A percentile compares a stretch with the other conserved stretches of the same genome.
phyloP scores from a whole-genome alignment of 176 grass and related monocot species.

The Paspalum vaginatum region DNA sequence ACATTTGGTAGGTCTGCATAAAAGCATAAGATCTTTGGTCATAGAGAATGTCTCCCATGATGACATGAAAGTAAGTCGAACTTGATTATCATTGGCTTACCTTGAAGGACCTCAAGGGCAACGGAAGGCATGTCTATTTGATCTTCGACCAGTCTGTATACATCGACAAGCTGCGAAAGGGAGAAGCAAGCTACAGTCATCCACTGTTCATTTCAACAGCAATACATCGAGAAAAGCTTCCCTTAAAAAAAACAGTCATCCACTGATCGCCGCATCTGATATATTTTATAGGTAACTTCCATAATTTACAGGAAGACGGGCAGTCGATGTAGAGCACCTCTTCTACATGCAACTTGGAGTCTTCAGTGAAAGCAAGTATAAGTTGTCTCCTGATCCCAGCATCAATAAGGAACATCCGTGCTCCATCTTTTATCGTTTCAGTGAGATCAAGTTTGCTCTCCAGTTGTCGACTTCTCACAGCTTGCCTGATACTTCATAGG shows the following conservation, averaged over 20 bases:
- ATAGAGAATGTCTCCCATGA: background rate
- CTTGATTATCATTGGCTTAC: constrained; percentile 42
- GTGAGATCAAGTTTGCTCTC: constrained; percentile 86
- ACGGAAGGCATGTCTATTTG: constrained; percentile 87
- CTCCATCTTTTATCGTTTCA: constrained; percentile 98
- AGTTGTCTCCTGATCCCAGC: constrained; percentile 90
- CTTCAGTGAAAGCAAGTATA: constrained; percentile 94
- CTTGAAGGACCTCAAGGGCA: constrained; percentile 83
- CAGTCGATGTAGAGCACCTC: constrained; percentile 56
- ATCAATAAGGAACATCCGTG: constrained; percentile 86
- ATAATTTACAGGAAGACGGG: background rate
- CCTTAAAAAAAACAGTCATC: background rate
- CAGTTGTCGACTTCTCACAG: constrained; percentile 49
- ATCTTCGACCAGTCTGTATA: constrained; percentile 92
- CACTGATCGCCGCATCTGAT: background rate
- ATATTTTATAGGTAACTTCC: background rate
- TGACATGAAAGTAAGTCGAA: background rate
- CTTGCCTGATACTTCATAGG: constrained; percentile 54
- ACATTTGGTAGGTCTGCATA: constrained; percentile 80
- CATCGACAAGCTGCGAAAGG: constrained; percentile 74
- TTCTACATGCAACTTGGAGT: constrained; percentile 92
- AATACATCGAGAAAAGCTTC: no score
- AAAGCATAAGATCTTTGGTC: background rate
- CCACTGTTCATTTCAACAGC: no score
- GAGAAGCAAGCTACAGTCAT: background rate